Conservation (phyloP, 2,329 filamentous ascomycete species). For the Canariomyces notabilis region DNA sequence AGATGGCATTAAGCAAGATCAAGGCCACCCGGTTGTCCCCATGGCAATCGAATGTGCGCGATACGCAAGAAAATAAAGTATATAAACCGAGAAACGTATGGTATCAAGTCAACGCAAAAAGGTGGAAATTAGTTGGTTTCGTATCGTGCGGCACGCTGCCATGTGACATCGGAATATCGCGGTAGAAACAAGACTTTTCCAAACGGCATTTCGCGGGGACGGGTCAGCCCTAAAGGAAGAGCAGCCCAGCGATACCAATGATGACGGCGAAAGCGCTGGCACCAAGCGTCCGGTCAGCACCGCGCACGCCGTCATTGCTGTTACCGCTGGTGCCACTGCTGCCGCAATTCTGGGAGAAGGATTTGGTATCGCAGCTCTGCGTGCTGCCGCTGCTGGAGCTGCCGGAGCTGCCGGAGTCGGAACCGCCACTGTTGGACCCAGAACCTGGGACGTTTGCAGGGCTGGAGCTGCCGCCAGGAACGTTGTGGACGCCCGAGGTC, state of each 20-base stretch:
- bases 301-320: constrained; percentile 29
- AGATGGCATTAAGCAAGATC: not conserved
- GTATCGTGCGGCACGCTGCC: not conserved
- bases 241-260: constrained; percentile 31
- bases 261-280: constrained; percentile 36
- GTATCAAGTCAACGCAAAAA: not conserved
- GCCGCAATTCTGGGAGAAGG: constrained; percentile 39
- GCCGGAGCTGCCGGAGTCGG: constrained; percentile 20
- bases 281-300: constrained; percentile 27
- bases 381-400: constrained; percentile 10
- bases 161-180: not conserved
- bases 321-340: constrained; percentile 23
- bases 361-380: not conserved
- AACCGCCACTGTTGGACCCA: constrained; percentile 19
- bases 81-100: not conserved
- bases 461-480: constrained; percentile 30
- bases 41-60: not conserved
- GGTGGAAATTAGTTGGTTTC: not conserved
- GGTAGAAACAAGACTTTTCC: not conserved
- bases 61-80: not conserved
- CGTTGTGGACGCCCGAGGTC: constrained; percentile 17
- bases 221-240: constrained; percentile 26
- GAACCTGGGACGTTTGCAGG: constrained; percentile 19
- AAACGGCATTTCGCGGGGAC: not conserved
- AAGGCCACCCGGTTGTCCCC: not conserved